Evolutionary conservation across 805 yeast genomes (phyloP).

Genomic region (Barnettozyma salicaria): DNA sequence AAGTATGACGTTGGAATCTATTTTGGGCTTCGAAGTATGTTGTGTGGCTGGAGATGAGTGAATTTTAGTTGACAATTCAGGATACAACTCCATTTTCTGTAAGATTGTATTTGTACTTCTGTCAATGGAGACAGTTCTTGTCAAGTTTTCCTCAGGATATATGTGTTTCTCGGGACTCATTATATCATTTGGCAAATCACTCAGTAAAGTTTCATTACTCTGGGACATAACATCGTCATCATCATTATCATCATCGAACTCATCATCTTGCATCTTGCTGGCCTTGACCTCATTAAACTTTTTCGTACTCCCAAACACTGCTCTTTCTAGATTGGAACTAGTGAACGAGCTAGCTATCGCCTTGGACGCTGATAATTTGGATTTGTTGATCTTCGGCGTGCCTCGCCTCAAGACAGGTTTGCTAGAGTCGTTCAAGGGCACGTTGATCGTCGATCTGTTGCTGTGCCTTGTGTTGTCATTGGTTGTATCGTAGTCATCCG

Average conservation of each 20-base stretch:
- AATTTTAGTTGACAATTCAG: background rate
- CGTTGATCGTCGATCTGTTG: constrained; percentile 9
- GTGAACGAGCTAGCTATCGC: constrained; percentile 9
- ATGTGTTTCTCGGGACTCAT: constrained; percentile 24
- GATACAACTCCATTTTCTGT: constrained; percentile 8
- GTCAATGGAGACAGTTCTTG: background rate
- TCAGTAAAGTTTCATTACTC: constrained; percentile 17
- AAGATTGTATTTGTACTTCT: constrained; percentile 2
- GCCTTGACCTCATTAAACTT: background rate
- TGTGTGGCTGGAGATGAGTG: background rate
- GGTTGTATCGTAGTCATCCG: constrained; percentile 15
- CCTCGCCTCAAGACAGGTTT: constrained; percentile 21
- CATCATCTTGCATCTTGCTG: constrained; percentile 2
- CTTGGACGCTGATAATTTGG: background rate
- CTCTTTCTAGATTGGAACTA: constrained; percentile 4
- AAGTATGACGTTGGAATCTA: background rate
- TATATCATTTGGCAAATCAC: constrained; percentile 22
- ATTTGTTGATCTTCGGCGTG: constrained; percentile 15
- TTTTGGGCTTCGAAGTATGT: background rate
- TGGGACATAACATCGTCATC: too few species aligned
- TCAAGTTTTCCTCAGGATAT: constrained; percentile 17
- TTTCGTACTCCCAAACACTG: constrained; percentile 5
- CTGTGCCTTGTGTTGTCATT: constrained; percentile 6
- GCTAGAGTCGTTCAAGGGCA: constrained; percentile 21
- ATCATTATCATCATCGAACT: constrained; percentile 8